phyloP scores from a whole-genome alignment of 1,284 basidiomycete species.

The Cutaneotrichosporon daszewskae region DNA sequence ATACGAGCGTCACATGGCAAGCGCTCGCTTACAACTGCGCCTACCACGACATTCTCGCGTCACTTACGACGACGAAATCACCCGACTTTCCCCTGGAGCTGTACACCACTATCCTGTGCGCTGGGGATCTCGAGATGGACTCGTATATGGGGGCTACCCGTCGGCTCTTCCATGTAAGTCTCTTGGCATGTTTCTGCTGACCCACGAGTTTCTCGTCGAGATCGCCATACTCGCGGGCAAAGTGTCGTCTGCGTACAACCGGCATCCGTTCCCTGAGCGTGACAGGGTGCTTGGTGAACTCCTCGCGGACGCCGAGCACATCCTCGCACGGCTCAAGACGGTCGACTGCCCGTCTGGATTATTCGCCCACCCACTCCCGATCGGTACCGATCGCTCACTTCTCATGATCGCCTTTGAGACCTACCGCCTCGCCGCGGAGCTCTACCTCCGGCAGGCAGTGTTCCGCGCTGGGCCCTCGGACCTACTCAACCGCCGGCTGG shows the following conservation, averaged over 20 bases:
- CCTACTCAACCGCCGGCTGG: conserved; percentile 27
- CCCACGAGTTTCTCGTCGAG: conserved; percentile 22
- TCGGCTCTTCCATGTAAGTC: conserved; percentile 22
- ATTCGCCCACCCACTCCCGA: conserved; percentile 13
- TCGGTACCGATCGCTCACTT: conserved; percentile 16
- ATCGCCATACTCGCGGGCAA: conserved; percentile 22
- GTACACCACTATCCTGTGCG: conserved; percentile 23
- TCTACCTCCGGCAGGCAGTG: conserved; percentile 32
- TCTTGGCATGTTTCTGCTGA: conserved; percentile 1
- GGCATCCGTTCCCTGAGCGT: conserved; percentile 2
- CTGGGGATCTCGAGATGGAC: conserved; percentile 22
- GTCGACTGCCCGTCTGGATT: conserved; percentile 9
- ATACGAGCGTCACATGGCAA: conserved; percentile 16
- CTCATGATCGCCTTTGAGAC: conserved; percentile 29
- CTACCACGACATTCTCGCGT: conserved; percentile 28
- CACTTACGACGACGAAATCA: conserved; percentile 16
- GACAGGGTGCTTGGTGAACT: conserved; percentile 5
- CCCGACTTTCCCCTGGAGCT: conserved; percentile 25
- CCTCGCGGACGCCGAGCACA: conserved; percentile 7
- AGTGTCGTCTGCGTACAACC: conserved; percentile 7
- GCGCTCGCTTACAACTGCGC: conserved; percentile 25
- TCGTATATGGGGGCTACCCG: conserved; percentile 29
- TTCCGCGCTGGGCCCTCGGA: conserved; percentile 20
- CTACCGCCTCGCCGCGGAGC: conserved; percentile 29
- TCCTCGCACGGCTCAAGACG: conserved; percentile 5